Conservation (phyloP, 2,329 filamentous ascomycete genomes). For the Davidsoniella australis region DNA sequence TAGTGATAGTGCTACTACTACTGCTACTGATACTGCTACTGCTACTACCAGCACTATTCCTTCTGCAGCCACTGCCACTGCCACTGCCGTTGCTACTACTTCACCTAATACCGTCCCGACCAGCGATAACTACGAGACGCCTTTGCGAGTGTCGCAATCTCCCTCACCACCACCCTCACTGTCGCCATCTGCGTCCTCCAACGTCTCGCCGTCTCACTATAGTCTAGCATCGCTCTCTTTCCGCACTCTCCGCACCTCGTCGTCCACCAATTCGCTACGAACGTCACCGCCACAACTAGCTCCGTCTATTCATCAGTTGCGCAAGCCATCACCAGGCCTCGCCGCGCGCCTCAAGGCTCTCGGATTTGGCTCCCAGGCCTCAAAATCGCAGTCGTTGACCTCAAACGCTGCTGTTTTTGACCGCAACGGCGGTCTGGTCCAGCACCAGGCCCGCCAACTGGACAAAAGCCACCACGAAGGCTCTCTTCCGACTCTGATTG, state of each 20-base stretch:
- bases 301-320: conserved; percentile 20
- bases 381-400: conserved; percentile 12
- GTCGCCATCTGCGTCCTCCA: conserved; percentile 4
- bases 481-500: conserved; percentile 27
- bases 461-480: conserved; percentile 48
- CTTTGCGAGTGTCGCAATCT: conserved; percentile 9
- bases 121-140: not conserved
- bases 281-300: conserved; percentile 15
- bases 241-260: conserved; percentile 16
- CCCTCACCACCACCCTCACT: conserved; percentile 10
- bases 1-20: not conserved
- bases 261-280: conserved; percentile 14
- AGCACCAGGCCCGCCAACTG: conserved; percentile 51
- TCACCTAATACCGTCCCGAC: not conserved
- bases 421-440: conserved; percentile 49
- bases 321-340: conserved; percentile 46
- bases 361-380: conserved; percentile 32
- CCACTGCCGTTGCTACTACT: not conserved
- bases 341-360: conserved; percentile 48
- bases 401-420: conserved; percentile 21
- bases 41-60: not conserved
- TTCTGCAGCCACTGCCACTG: not conserved
- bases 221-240: conserved; percentile 11
- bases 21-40: not conserved
- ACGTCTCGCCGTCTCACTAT: not conserved